Conservation (phyloP, 2,329 filamentous ascomycete species). For the Penicillium sp. region DNA sequence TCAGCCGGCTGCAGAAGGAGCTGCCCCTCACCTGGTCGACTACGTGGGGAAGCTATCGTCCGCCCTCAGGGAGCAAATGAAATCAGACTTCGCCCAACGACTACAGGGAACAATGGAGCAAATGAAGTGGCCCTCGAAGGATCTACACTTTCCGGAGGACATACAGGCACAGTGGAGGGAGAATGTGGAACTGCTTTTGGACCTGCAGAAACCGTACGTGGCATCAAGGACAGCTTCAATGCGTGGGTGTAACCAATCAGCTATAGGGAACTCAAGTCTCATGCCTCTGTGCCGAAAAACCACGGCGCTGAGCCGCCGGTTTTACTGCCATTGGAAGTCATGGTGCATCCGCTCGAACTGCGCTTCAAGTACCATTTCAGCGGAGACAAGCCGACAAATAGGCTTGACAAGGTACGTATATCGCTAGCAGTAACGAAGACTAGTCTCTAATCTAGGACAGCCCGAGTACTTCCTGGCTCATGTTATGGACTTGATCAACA, state of each 20-base stretch:
- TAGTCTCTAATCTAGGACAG: slow-evolving; percentile 27
- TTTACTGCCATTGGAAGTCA: slow-evolving; percentile 64
- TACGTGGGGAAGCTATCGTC: slow-evolving; percentile 60
- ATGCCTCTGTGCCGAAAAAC: too few relatives aligned
- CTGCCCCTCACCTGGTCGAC: slow-evolving; percentile 73
- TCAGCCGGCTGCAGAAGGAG: slow-evolving; percentile 69
- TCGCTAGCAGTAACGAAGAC: not conserved
- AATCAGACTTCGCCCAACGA: slow-evolving; percentile 64
- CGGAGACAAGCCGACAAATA: slow-evolving; percentile 74
- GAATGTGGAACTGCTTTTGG: slow-evolving; percentile 68
- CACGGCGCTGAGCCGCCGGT: slow-evolving; percentile 58
- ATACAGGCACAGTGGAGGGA: slow-evolving; percentile 68
- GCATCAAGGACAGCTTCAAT: too few relatives aligned
- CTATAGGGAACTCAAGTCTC: too few relatives aligned
- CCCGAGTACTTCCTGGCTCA: slow-evolving; percentile 62
- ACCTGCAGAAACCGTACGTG: slow-evolving; percentile 70
- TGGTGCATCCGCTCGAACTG: slow-evolving; percentile 69
- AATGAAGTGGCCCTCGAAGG: slow-evolving; percentile 69
- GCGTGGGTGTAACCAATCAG: too few relatives aligned
- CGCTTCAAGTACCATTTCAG: slow-evolving; percentile 95
- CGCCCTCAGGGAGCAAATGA: slow-evolving; percentile 66
- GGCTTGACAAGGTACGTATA: slow-evolving; percentile 52
- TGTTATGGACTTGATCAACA: slow-evolving; percentile 51
- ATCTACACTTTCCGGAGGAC: slow-evolving; percentile 51
- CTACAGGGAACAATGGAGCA: slow-evolving; percentile 62